Base-by-base conservation (phyloP, 306 rosid species). In the Vicia villosa region DNA sequence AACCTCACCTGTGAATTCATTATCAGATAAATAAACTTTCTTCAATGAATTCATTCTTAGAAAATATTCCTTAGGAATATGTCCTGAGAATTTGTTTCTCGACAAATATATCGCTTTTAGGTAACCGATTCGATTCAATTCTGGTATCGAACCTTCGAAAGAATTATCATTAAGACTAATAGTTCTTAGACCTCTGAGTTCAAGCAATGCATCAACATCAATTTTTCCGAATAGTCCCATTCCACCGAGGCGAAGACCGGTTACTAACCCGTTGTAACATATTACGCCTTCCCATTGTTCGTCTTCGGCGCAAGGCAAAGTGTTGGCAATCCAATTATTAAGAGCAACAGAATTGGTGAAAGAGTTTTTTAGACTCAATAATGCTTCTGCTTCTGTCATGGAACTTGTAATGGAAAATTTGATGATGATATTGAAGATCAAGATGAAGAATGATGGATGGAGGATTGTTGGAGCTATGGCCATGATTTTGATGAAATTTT, bases 141-240 rank as follows among this genome's bases (percentile, higher is more conserved):
- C 81, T 0, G 96, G 98, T 8, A 92, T 86, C 1, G 87, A n/a
- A 42, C 98, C 98, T 0, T 75, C 45, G 71, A 92, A 88, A 11
- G 75, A 50, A 50, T 90, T 92, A 71, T 82, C 85, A 34, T 26
- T 28, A 32, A 92, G 20, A 82, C 96, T 81, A 10, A 92, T 60
- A 6, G 70, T 76, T 26, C 91, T 71, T 26, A 90, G 84, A 41
- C 66, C 72, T 68, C 69, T 69, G 30, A 90, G 68, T 60, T 77
- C 83, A 5, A 65, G 49, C 57, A 90, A 81, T 3, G 91, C 73
- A 14, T 83, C 52, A 1, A 85, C 69, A 37, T 87, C 74, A 2
- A 86, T 76, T 16, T 67, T 43, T 16, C 94, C 96, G 0, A 76
- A 42, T 34, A 87, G 42, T 3, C 85, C 85, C 77, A 87, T 60